phyloP scores from a whole-genome alignment of 768 basidiomycete species.

The Collybia sordida region DNA sequence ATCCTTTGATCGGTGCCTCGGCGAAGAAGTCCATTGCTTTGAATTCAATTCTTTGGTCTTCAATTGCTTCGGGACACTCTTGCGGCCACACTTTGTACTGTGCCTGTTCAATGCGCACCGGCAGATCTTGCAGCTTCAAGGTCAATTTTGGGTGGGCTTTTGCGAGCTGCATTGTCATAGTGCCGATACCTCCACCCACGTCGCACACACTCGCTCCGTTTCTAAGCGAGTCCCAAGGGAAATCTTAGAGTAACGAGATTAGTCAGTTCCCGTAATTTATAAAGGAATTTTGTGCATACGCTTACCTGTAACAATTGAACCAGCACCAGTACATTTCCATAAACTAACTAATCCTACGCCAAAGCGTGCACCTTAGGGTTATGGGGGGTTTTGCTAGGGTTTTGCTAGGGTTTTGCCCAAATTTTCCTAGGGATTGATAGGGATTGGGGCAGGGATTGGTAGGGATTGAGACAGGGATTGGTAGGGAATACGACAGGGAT shows the following conservation, averaged over 20 bases:
- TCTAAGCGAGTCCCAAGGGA: conserved; percentile 31
- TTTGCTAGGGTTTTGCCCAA: too few species aligned
- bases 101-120: conserved; percentile 28
- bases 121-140: conserved; percentile 38
- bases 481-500: too few species aligned
- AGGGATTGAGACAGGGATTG: too few species aligned
- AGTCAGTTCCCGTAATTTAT: too few species aligned
- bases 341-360: conserved; percentile 29
- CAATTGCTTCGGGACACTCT: conserved; percentile 32
- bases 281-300: neutral
- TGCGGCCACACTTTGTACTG: conserved; percentile 29
- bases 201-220: conserved; percentile 33
- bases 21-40: conserved; percentile 37
- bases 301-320: conserved; percentile 20
- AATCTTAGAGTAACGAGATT: conserved; percentile 19
- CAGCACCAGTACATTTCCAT: conserved; percentile 21
- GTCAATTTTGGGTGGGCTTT: conserved; percentile 32
- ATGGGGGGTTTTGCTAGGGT: too few species aligned
- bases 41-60: conserved; percentile 34
- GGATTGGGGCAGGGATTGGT: too few species aligned
- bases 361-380: conserved; percentile 25
- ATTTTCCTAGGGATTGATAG: too few species aligned
- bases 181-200: conserved; percentile 39
- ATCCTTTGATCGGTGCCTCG: conserved; percentile 32
- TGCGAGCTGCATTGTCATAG: conserved; percentile 28